A percentile compares a stretch with the other conserved stretches of the same genome.
These are phyloP conservation scores for Pestalotiopsis sp. DNA, from an alignment of 2,329 filamentous ascomycete species.

Conservation along the genomic window DNA sequence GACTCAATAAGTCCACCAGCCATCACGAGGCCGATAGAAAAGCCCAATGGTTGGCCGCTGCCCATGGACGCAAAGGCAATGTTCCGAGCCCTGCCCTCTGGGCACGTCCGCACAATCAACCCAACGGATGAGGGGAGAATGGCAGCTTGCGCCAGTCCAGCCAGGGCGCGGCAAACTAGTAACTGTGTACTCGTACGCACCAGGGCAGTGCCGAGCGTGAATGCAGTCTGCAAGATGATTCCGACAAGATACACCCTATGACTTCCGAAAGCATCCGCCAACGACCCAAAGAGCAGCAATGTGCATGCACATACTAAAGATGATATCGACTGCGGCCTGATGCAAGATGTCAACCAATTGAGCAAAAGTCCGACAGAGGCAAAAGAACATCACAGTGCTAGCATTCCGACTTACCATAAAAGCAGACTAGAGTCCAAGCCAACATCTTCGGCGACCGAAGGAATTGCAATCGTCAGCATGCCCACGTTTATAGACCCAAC, in stretches of 20 bases:
- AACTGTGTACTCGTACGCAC: not conserved
- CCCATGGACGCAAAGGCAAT: not conserved
- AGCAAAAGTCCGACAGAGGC: not conserved
- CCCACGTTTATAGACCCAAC: not conserved
- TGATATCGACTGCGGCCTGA: not conserved
- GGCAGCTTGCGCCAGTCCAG: not conserved
- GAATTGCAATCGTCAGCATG: not conserved
- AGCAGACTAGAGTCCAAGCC: not conserved
- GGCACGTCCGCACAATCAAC: not conserved
- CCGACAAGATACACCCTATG: not conserved
- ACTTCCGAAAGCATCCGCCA: not conserved
- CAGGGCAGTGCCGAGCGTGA: not conserved
- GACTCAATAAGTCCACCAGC: not conserved
- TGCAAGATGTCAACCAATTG: not conserved
- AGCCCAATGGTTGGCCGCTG: not conserved
- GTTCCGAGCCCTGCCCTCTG: not conserved
- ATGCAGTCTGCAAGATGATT: not conserved
- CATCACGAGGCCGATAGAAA: not conserved
- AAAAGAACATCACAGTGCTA: not conserved
- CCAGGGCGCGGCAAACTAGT: not conserved
- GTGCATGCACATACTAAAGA: not conserved
- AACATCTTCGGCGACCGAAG: not conserved
- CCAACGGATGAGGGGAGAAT: not conserved
- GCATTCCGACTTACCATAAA: not conserved
- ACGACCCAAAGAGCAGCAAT: not conserved